phyloP scores from a whole-genome alignment of 163 green algal genomes.

The Dunaliella salina region DNA sequence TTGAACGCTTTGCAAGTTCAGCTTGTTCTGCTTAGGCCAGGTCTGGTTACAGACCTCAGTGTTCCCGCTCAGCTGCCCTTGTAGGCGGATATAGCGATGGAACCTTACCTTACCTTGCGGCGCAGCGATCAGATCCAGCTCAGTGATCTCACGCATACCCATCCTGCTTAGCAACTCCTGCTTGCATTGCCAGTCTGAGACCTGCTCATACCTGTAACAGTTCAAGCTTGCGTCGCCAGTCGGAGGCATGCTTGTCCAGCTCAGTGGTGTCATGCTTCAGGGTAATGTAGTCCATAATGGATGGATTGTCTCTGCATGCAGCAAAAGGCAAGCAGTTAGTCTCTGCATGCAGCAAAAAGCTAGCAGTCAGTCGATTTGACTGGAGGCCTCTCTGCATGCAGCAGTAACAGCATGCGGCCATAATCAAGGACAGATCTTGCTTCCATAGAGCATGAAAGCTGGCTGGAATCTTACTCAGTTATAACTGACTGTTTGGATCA shows the following conservation, averaged over 20 bases:
- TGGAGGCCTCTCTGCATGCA: too few relatives aligned
- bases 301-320: constrained; percentile 53
- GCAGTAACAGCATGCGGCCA: too few relatives aligned
- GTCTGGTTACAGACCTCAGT: background rate
- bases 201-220: background rate
- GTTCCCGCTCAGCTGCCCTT: too few relatives aligned
- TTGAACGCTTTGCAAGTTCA: too few relatives aligned
- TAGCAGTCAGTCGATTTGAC: too few relatives aligned
- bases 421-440: too few relatives aligned
- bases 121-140: too few relatives aligned
- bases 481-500: too few relatives aligned
- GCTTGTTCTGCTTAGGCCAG: too few relatives aligned
- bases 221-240: constrained; percentile 61
- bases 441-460: too few relatives aligned
- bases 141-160: background rate
- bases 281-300: constrained; percentile 78
- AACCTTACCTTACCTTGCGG: background rate
- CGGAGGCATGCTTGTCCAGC: constrained; percentile 52
- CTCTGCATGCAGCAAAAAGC: background rate
- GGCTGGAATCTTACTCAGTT: too few relatives aligned
- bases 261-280: constrained; percentile 63
- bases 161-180: background rate
- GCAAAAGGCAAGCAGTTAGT: constrained; percentile 26
- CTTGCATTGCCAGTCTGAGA: background rate
- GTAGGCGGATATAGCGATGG: too few relatives aligned